Conservation (phyloP, 1,139 yeast genomes). For the Lodderomyces beijingensis region DNA sequence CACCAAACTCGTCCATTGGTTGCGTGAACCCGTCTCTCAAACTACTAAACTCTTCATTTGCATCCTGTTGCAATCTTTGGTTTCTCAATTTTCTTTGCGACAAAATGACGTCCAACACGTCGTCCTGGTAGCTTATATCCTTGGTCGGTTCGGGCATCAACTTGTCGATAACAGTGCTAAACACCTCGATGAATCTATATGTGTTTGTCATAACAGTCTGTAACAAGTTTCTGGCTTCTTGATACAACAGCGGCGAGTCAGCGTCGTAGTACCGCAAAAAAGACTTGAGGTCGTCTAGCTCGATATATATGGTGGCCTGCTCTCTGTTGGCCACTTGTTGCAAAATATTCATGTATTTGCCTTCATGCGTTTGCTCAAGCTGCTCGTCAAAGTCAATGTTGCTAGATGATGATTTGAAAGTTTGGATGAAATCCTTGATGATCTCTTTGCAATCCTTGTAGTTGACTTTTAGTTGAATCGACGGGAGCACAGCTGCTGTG, state of each 20-base stretch:
- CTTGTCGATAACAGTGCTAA: constrained; percentile 70
- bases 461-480: constrained; percentile 59
- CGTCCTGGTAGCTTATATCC: constrained; percentile 77
- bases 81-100: constrained; percentile 87
- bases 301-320: constrained; percentile 60
- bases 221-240: constrained; percentile 37
- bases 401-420: constrained; percentile 44
- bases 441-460: constrained; percentile 51
- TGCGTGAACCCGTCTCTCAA: constrained; percentile 34
- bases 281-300: constrained; percentile 75
- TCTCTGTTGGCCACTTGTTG: constrained; percentile 86
- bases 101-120: constrained; percentile 87
- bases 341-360: constrained; percentile 69
- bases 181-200: constrained; percentile 71
- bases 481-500: constrained; percentile 38
- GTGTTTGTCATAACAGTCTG: constrained; percentile 68
- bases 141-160: constrained; percentile 79
- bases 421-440: constrained; percentile 55
- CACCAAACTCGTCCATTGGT: constrained; percentile 2
- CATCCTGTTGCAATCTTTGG: constrained; percentile 65
- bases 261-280: constrained; percentile 49
- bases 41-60: constrained; percentile 46
- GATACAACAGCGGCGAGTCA: constrained; percentile 15
- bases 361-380: constrained; percentile 5
- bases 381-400: constrained; percentile 14